phyloP scores from a whole-genome alignment of 2,329 filamentous ascomycete genomes.

The Arachnopeziza araneosa region DNA sequence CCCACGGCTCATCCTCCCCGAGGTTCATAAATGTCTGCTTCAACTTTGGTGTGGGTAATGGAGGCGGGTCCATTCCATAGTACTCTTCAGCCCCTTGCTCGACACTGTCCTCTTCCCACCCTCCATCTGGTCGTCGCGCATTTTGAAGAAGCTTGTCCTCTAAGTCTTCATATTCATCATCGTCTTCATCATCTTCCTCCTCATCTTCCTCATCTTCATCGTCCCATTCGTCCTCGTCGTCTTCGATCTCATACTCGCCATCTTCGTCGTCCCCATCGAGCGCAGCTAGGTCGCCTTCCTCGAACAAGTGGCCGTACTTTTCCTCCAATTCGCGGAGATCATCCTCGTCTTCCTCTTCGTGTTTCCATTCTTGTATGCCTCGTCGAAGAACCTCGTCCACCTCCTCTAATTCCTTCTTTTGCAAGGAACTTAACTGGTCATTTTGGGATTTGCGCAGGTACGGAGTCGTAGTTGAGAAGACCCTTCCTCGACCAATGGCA shows the following conservation, averaged over 20 bases:
- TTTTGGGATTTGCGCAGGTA: neutral
- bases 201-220: neutral
- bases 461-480: neutral
- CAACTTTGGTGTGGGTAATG: constrained; percentile 13
- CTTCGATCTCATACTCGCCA: neutral
- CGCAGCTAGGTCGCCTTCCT: neutral
- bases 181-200: neutral
- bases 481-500: neutral
- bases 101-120: constrained; percentile 20
- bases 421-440: neutral
- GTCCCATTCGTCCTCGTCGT: constrained; percentile 7
- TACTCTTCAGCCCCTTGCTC: neutral
- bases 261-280: neutral
- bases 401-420: neutral
- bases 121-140: constrained; percentile 15
- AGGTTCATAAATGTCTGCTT: constrained; percentile 31
- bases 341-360: neutral
- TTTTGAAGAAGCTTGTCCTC: neutral
- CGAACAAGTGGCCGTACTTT: neutral
- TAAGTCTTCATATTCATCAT: neutral
- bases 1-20: constrained; percentile 27
- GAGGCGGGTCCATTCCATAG: neutral
- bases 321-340: neutral
- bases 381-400: neutral
- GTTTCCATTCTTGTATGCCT: neutral